Conservation (phyloP, 2,329 filamentous ascomycete genomes). For the Aureobasidium zeae region DNA sequence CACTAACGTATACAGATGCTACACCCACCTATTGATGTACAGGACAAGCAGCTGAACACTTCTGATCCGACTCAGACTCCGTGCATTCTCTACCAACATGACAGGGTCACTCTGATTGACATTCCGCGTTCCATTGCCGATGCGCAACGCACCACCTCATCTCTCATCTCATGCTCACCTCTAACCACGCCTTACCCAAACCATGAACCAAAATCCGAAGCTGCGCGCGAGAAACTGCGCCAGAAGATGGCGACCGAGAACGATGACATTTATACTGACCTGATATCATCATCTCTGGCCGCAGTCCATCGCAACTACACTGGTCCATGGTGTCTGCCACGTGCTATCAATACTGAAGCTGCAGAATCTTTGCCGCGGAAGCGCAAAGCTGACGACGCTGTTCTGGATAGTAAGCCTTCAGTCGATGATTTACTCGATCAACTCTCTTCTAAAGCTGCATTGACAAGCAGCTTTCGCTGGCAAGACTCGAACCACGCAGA, state of each 20-base stretch:
- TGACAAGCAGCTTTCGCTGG: not conserved
- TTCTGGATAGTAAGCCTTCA: not conserved
- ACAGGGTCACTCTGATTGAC: conserved; percentile 50
- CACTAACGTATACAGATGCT: not conserved
- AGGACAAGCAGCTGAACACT: conserved; percentile 11
- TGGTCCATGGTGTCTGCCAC: conserved; percentile 30
- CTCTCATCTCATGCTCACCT: conserved; percentile 39
- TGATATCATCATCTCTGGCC: conserved; percentile 34
- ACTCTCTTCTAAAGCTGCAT: not conserved
- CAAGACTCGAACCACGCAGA: not conserved
- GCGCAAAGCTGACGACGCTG: conserved; percentile 18
- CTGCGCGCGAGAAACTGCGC: conserved; percentile 35
- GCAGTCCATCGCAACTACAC: conserved; percentile 24
- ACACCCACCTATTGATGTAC: not conserved
- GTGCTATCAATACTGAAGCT: conserved; percentile 15
- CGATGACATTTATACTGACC: conserved; percentile 28
- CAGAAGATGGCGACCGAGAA: conserved; percentile 24
- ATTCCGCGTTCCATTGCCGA: conserved; percentile 61
- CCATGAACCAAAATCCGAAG: conserved; percentile 47
- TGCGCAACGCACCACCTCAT: conserved; percentile 46
- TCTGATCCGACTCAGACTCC: not conserved
- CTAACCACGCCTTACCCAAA: conserved; percentile 41
- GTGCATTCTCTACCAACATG: conserved; percentile 46
- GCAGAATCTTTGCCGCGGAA: conserved; percentile 18
- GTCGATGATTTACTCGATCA: conserved; percentile 6